Base-by-base conservation (phyloP, 1,139 yeast species). In the Kodamaea suecica region DNA sequence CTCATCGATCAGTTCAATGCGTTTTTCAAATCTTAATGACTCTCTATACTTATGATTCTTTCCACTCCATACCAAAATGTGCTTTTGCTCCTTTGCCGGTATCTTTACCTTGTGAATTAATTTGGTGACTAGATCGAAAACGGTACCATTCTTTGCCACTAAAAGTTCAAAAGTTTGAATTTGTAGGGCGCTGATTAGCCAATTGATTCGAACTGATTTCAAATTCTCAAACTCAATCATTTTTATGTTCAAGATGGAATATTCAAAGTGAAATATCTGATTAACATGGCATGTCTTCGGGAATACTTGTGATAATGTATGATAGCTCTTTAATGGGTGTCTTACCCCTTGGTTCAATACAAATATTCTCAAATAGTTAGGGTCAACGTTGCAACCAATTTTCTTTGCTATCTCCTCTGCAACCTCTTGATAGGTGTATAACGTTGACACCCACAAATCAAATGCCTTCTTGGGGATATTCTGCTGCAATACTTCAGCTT, bases 191-290 rank as follows among this genome's bases (percentile, higher is more conserved):
- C 71, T 71, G 2, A 74, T 73, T 19, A 83, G 59, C 88, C 90
- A 84, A 40, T 68, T 69, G 17, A 84, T 66, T 40, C 73, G 76
- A 26, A 90, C 61, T 6, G 77, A 60, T 42, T 78, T 76, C 78
- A 87, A 76, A 44, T 75, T 78, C 57, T 94, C 98, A 48, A 83
- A 74, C 43, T 88, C 95, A 25, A 66, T 72, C 41, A 92, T 63
- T 5, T 90, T 78, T 32, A 88, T 80, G 29, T 78, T 82, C 49
- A 94, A 70, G 1, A 84, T 61, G 50, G 90, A 96, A 54, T 84
- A 92, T 47, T 80, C 85, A 47, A 82, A 73, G 8, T 72, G 66
- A 55, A 61, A 61, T 34, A 55, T 61, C 39, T 63, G 73, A 41
- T 66, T 71, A 39, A 64, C 76, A 32, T 71, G 70, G 43, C 65